Percentiles rank a stretch among this genome's conserved stretches.
These are phyloP conservation scores for Boletus pseudopeckii DNA, from an alignment of 768 basidiomycete genomes.

Conservation along the genomic window DNA sequence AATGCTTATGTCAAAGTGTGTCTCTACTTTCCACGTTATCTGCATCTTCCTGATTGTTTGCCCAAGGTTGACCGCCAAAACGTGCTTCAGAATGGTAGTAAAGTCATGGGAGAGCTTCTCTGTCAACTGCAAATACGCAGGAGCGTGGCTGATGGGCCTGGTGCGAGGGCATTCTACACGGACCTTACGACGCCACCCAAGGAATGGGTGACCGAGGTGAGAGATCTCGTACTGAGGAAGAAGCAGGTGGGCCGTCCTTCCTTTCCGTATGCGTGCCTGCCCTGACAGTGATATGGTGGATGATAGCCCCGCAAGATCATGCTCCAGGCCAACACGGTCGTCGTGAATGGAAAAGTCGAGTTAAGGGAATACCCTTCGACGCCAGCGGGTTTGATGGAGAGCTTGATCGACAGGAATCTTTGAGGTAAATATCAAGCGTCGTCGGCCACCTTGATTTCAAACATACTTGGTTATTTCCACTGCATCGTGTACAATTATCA, in stretches of 20 bases:
- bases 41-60: background rate
- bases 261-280: background rate
- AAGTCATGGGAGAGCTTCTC: conserved; percentile 69
- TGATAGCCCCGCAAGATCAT: conserved; percentile 77
- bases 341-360: conserved; percentile 63
- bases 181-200: conserved; percentile 68
- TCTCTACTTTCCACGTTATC: conserved; percentile 2
- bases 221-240: conserved; percentile 75
- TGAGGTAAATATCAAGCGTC: conserved; percentile 22
- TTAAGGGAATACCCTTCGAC: conserved; percentile 80
- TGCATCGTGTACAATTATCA: background rate
- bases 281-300: background rate
- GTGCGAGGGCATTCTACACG: conserved; percentile 78
- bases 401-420: conserved; percentile 70
- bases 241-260: conserved; percentile 55
- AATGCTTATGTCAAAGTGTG: conserved; percentile 69
- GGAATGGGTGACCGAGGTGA: conserved; percentile 72
- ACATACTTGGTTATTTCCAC: background rate
- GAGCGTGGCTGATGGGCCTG: conserved; percentile 80
- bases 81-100: conserved; percentile 61
- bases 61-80: conserved; percentile 66
- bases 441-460: background rate
- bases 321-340: conserved; percentile 76
- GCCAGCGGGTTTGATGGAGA: conserved; percentile 70
- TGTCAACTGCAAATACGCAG: conserved; percentile 80